These are phyloP conservation scores for Clavispora vitiphila DNA, from an alignment of 805 yeast genomes.

Conservation along the genomic window DNA sequence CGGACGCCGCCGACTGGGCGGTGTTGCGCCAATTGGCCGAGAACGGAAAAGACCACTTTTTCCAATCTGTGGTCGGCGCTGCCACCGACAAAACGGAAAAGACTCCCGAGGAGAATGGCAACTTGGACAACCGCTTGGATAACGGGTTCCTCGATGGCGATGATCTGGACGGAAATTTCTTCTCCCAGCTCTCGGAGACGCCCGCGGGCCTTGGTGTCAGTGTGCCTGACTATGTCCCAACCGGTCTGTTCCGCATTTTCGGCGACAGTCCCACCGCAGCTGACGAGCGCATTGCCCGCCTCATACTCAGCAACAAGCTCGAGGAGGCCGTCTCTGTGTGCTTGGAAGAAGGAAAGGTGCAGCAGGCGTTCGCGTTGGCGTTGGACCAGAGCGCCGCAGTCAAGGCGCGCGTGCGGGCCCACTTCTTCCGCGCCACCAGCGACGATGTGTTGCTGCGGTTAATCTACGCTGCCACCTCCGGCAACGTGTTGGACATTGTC, in stretches of 20 bases:
- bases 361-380: constrained; percentile 82
- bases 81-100: not conserved
- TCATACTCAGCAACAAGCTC: constrained; percentile 56
- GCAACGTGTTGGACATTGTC: constrained; percentile 63
- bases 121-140: constrained; percentile 5
- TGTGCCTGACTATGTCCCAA: constrained; percentile 37
- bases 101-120: too few species aligned
- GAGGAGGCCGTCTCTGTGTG: constrained; percentile 65
- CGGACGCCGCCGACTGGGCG: constrained; percentile 17
- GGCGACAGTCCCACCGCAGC: constrained; percentile 7
- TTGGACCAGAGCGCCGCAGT: constrained; percentile 55
- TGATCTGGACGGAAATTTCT: constrained; percentile 19
- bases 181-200: constrained; percentile 22
- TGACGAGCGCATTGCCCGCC: constrained; percentile 33
- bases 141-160: not conserved
- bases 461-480: constrained; percentile 57
- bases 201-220: constrained; percentile 3
- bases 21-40: constrained; percentile 14
- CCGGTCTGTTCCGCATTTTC: constrained; percentile 47
- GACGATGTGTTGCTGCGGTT: constrained; percentile 63
- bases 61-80: not conserved
- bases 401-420: constrained; percentile 64
- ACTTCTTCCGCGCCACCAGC: constrained; percentile 61
- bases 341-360: constrained; percentile 54
- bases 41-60: constrained; percentile 5